Evolutionary conservation across 2,329 filamentous ascomycete genomes (phyloP).

Genomic region (Didymella glomerata): DNA sequence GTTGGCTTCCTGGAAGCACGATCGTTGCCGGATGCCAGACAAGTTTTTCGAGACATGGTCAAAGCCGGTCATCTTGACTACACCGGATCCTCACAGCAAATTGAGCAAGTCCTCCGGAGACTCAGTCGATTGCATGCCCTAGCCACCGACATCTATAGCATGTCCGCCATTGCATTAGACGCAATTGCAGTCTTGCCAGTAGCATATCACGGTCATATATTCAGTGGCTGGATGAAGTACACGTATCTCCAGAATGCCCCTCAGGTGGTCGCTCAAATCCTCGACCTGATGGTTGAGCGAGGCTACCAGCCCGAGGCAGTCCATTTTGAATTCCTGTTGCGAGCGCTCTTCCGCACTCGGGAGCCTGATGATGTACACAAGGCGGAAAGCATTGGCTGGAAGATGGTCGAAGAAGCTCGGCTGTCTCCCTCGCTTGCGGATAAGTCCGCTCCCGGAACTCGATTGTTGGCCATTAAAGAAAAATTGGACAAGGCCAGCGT

Average conservation of each 20-base stretch:
- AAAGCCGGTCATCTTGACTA: constrained; percentile 56
- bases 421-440: constrained; percentile 8
- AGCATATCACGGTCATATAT: constrained; percentile 76
- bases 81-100: constrained; percentile 47
- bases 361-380: constrained; percentile 32
- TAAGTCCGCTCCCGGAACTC: neutral
- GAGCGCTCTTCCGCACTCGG: constrained; percentile 71
- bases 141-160: constrained; percentile 39
- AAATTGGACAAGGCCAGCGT: constrained; percentile 1
- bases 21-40: constrained; percentile 72
- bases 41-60: constrained; percentile 91
- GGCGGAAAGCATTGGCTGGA: constrained; percentile 49
- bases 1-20: constrained; percentile 73
- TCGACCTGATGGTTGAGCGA: constrained; percentile 77
- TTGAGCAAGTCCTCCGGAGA: constrained; percentile 36
- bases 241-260: constrained; percentile 70
- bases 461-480: constrained; percentile 11
- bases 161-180: constrained; percentile 44
- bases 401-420: constrained; percentile 43
- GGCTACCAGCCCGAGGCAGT: constrained; percentile 74
- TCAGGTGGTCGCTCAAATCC: constrained; percentile 74
- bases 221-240: constrained; percentile 87
- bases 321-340: constrained; percentile 83
- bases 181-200: constrained; percentile 63
- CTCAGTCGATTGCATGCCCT: constrained; percentile 42